These are phyloP conservation scores for Pyricularia sp. DNA, from an alignment of 2,329 filamentous ascomycete genomes.

Conservation along the genomic window DNA sequence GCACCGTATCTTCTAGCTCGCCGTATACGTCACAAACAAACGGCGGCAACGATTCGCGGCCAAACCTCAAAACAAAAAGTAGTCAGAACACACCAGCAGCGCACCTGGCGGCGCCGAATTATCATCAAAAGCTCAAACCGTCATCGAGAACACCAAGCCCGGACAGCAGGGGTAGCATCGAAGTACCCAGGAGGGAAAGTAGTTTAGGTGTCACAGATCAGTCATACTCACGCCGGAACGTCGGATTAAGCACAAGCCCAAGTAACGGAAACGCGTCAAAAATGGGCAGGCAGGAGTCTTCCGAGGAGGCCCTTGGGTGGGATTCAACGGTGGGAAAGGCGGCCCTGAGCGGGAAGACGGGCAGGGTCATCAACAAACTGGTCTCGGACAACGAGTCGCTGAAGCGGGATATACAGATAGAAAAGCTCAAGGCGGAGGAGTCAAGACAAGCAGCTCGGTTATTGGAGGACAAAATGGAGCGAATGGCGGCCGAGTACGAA, in stretches of 20 bases:
- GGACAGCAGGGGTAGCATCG: conserved; percentile 12
- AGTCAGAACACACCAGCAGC: conserved; percentile 13
- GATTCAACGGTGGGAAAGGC: conserved; percentile 62
- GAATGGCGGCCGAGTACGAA: conserved; percentile 59
- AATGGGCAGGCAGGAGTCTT: conserved; percentile 12
- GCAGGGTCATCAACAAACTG: conserved; percentile 70
- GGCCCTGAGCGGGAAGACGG: conserved; percentile 59
- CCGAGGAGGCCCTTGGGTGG: conserved; percentile 28
- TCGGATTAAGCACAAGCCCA: background rate
- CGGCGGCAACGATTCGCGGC: conserved; percentile 15
- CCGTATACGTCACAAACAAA: conserved; percentile 23
- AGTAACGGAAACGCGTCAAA: conserved; percentile 1
- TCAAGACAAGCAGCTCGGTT: conserved; percentile 59
- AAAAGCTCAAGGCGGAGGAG: conserved; percentile 58
- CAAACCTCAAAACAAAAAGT: conserved; percentile 27
- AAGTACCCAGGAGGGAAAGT: conserved; percentile 17
- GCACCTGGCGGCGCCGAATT: conserved; percentile 6
- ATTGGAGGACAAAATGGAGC: conserved; percentile 63
- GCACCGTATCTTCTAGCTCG: conserved; percentile 32
- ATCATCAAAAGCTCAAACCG: conserved; percentile 6
- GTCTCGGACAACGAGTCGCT: conserved; percentile 73
- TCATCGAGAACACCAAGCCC: conserved; percentile 9
- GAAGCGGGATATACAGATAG: conserved; percentile 62
- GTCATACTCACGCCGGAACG: background rate
- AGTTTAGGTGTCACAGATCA: conserved; percentile 9